phyloP scores from a whole-genome alignment of 495 filamentous ascomycete genomes.

The Trichoderma gamsii region DNA sequence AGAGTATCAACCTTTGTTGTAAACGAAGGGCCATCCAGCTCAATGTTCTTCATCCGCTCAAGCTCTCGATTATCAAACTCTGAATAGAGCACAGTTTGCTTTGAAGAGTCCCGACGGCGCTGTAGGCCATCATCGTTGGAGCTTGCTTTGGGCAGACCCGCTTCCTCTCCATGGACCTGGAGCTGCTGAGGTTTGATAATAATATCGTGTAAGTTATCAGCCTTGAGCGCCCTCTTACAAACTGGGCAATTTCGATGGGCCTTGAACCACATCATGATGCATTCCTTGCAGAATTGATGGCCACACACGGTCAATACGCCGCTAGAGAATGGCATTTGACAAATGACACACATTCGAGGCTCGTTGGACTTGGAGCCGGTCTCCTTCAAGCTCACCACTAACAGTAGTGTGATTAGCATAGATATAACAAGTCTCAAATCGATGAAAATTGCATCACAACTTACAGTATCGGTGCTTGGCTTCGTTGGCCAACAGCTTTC shows the following conservation, averaged over 20 bases:
- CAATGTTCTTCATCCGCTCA: slow-evolving; percentile 74
- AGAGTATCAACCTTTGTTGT: slow-evolving; percentile 86
- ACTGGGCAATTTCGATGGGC: slow-evolving; percentile 61
- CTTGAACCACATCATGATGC: slow-evolving; percentile 69
- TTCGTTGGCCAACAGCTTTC: slow-evolving; percentile 53
- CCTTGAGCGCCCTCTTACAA: slow-evolving; percentile 62
- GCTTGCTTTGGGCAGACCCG: not conserved
- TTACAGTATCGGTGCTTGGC: slow-evolving; percentile 68
- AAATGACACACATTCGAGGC: slow-evolving; percentile 71
- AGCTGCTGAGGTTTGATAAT: slow-evolving; percentile 72
- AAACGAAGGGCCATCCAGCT: slow-evolving; percentile 64
- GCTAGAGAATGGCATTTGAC: slow-evolving; percentile 61
- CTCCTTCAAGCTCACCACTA: slow-evolving; percentile 44
- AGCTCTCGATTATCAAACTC: slow-evolving; percentile 65
- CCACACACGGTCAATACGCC: slow-evolving; percentile 87
- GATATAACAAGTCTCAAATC: not conserved
- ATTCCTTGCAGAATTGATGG: slow-evolving; percentile 84
- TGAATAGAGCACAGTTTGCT: slow-evolving; percentile 58
- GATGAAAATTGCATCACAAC: slow-evolving; percentile 6
- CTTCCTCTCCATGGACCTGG: slow-evolving; percentile 58
- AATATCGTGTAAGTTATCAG: slow-evolving; percentile 69
- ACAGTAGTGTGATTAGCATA: not conserved
- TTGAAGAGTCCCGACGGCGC: slow-evolving; percentile 15
- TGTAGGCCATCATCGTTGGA: not conserved
- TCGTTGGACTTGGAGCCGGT: slow-evolving; percentile 51